Base-by-base conservation (phyloP, 2,329 filamentous ascomycete species). In the Penicillium sp. region DNA sequence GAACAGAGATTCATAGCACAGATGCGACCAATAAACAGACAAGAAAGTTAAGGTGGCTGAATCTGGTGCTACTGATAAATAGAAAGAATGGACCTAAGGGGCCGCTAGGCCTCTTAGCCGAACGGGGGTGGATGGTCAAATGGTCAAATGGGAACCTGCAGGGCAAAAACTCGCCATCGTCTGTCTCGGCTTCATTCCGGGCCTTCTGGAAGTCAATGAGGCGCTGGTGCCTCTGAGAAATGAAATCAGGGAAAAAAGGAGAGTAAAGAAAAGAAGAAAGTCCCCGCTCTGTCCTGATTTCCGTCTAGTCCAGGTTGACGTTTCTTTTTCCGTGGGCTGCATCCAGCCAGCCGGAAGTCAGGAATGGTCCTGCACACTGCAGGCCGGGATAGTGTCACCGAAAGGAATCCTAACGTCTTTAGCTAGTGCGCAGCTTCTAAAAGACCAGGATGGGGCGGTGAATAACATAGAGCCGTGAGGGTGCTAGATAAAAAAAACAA, bases 1-100 rank as follows among this genome's bases (percentile, higher is more conserved):
- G 53, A 65, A 68, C 67, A 52, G 54, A 52, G 52, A 59, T 57
- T 52, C 60, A 62, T 55, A 56, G 53, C 58, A 58, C 58, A 59
- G 49, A 53, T 49, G 39, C 48, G 54, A 52, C 63, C 63, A 65
- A 67, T 67, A 55, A 63, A 16, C 53, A 51, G 57, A 53, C 49
- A 52, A 54, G 52, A 53, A 45, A 52, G 56, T 30, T 46, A 46
- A 50, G 56, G 58, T 56, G 54, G 58, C 57, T 63, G 60, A 48
- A 65, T 60, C 56, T 57, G 54, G 61, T 55, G 2, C 49, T 31
- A 49, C 50, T 39, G 29, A 25, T 34, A 25, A 37, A 34, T 36
- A 53, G 25, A 31, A 37, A 33, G 38, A 40, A 53, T 47, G 47
- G 22, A 35, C 25, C 22, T 50, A 7, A 37, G 41, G 40, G 5